phyloP scores from a whole-genome alignment of 2,329 filamentous ascomycete species.

The Fusarium secorum region DNA sequence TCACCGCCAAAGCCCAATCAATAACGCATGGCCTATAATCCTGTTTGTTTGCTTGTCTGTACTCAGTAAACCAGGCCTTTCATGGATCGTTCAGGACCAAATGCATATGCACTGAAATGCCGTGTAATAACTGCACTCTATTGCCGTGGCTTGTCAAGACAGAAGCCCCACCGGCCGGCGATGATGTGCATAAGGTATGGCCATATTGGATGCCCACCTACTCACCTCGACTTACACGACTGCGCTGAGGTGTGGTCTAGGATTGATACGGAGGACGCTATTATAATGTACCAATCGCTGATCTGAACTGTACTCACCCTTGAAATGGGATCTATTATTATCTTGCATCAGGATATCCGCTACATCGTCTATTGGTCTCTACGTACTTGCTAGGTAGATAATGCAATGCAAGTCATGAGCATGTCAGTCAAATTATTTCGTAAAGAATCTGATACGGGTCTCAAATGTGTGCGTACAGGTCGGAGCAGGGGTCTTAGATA shows the following conservation, averaged over 20 bases:
- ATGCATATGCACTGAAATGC: neutral
- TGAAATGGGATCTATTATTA: slow-evolving; percentile 9
- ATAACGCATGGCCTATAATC: neutral
- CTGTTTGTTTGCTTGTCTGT: neutral
- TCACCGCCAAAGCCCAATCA: neutral
- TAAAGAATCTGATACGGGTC: slow-evolving; percentile 6
- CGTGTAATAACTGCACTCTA: neutral
- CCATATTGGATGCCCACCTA: slow-evolving; percentile 1
- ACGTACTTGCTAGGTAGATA: neutral
- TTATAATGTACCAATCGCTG: slow-evolving; percentile 5
- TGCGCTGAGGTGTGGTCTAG: neutral
- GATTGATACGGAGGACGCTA: neutral
- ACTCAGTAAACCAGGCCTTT: neutral
- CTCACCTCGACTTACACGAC: slow-evolving; percentile 10
- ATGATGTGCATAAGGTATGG: slow-evolving; percentile 30
- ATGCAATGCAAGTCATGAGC: neutral
- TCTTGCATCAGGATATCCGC: neutral
- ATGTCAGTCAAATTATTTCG: neutral
- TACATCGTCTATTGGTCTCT: neutral
- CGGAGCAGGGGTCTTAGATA: slow-evolving; percentile 13
- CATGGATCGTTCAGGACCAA: neutral
- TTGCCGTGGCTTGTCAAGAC: slow-evolving; percentile 9
- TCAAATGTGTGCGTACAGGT: neutral
- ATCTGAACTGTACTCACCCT: slow-evolving; percentile 1
- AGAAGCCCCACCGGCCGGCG: slow-evolving; percentile 1